Evolutionary conservation across 306 rosid genomes (phyloP), one percentile per base, ranked within the genome.

Genomic region (Cyclanthera cordifolia): DNA sequence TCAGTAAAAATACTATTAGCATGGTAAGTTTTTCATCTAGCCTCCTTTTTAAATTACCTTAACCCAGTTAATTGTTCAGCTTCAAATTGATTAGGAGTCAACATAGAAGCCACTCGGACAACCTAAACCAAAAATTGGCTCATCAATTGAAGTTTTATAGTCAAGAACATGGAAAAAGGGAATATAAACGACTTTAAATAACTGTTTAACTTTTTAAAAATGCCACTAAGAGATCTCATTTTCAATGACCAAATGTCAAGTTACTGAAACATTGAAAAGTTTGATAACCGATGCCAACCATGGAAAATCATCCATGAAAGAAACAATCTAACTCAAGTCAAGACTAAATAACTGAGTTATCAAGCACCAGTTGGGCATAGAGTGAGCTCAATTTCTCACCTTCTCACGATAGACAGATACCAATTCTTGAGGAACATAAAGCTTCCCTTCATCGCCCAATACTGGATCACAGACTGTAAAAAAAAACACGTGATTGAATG

Each of bases 11-110:
- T 15, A 14, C 8, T 25, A 28, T 28, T 10, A 78, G 65, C 69
- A 74, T 7, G 46, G 43, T 41, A 75, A 75, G 13, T 16, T 21
- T 65, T 13, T 61, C 24, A 63, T 23, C n/a, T n/a, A n/a, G n/a
- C n/a, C n/a, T n/a, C n/a, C n/a, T n/a, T n/a, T n/a, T 72, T 48
- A 5, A 30, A 71, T 77, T 45, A 70, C 53, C 46, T 37, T 37
- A 37, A 37, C 60, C 90, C 87, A 52, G 98, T 84, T 77, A 89
- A 76, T 63, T 84, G 77, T 83, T 93, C 96, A 72, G 98, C 96
- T 81, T 93, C 96, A 79, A 93, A 93, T 79, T 93, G 98, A 79
- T 93, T 93, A 69, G 96, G 98, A 69, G 98, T 87, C 83, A 89
- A 79, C 98, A 93, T 86, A 76, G 98, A 89, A 77, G 98, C 90